Conservation (phyloP, 768 basidiomycete genomes). For the Boletus tylopilopsis region DNA sequence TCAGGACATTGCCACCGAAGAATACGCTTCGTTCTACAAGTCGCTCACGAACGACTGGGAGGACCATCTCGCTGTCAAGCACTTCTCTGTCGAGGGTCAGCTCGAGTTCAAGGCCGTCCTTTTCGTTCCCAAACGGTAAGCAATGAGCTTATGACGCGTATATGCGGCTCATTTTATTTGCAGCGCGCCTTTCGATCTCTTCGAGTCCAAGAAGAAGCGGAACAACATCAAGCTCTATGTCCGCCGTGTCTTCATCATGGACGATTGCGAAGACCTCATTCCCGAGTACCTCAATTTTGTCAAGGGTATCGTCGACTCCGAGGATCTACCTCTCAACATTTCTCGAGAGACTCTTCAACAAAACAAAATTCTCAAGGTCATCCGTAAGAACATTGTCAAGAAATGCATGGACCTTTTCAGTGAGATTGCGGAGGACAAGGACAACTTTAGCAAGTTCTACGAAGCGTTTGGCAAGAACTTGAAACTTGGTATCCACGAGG, state of each 20-base stretch:
- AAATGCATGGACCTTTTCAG: conserved; percentile 92
- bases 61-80: conserved; percentile 98
- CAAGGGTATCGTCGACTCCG: conserved; percentile 99
- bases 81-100: conserved; percentile 99
- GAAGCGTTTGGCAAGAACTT: conserved; percentile 99
- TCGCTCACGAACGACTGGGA: conserved; percentile 99
- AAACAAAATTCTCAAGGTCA: conserved; percentile 99
- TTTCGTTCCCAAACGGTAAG: conserved; percentile 92
- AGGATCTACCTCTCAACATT: conserved; percentile 99
- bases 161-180: conserved; percentile 1
- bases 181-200: conserved; percentile 98
- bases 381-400: conserved; percentile 99
- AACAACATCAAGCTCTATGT: conserved; percentile 99
- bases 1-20: conserved; percentile 85
- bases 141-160: background rate
- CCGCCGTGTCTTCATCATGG: conserved; percentile 99
- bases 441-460: conserved; percentile 96
- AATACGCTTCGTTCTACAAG: conserved; percentile 98
- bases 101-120: conserved; percentile 99
- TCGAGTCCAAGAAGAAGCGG: conserved; percentile 99
- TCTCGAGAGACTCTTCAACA: conserved; percentile 99
- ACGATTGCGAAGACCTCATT: conserved; percentile 98
- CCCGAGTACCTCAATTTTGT: conserved; percentile 99
- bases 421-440: conserved; percentile 99
- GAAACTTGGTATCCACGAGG: conserved; percentile 99